phyloP scores from a whole-genome alignment of 768 basidiomycete genomes.

The Phanerochaete sordida region DNA sequence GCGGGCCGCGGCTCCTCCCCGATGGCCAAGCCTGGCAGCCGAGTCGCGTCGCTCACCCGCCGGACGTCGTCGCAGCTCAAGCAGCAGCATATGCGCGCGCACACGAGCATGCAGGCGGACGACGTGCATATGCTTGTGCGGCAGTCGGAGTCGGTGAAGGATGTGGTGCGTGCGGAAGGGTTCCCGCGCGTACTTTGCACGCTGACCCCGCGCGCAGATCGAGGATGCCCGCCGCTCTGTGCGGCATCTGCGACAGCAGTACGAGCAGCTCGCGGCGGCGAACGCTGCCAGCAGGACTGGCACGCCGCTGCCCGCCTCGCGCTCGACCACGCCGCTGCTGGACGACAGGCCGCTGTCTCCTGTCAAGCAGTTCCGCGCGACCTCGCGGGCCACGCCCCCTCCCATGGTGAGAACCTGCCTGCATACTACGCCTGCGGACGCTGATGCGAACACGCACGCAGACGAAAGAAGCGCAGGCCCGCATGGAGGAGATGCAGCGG shows the following conservation, averaged over 20 bases:
- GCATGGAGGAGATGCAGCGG: slow-evolving; percentile 81
- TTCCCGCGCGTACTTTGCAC: neutral
- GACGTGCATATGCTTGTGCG: slow-evolving; percentile 44
- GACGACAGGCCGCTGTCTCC: slow-evolving; percentile 45
- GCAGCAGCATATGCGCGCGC: neutral
- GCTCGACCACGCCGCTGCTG: neutral
- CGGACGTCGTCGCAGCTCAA: slow-evolving; percentile 7
- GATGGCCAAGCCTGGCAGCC: slow-evolving; percentile 23
- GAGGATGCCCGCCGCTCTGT: slow-evolving; percentile 66
- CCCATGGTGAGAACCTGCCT: slow-evolving; percentile 38
- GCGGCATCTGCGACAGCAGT: slow-evolving; percentile 73
- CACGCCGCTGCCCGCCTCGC: neutral
- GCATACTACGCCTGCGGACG: neutral
- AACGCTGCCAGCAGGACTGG: neutral
- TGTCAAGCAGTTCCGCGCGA: slow-evolving; percentile 44
- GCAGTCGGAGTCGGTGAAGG: slow-evolving; percentile 51
- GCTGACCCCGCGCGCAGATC: slow-evolving; percentile 42
- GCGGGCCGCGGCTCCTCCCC: slow-evolving; percentile 41
- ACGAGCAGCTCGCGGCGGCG: slow-evolving; percentile 38
- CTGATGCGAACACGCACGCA: slow-evolving; percentile 24
- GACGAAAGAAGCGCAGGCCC: slow-evolving; percentile 73
- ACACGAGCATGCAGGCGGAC: slow-evolving; percentile 27
- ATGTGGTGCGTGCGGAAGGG: slow-evolving; percentile 51
- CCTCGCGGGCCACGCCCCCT: slow-evolving; percentile 32
- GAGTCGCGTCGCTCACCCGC: slow-evolving; percentile 1